These are phyloP conservation scores for Melastoma candidum DNA, from an alignment of 441 rosid species.

Conservation along the genomic window DNA sequence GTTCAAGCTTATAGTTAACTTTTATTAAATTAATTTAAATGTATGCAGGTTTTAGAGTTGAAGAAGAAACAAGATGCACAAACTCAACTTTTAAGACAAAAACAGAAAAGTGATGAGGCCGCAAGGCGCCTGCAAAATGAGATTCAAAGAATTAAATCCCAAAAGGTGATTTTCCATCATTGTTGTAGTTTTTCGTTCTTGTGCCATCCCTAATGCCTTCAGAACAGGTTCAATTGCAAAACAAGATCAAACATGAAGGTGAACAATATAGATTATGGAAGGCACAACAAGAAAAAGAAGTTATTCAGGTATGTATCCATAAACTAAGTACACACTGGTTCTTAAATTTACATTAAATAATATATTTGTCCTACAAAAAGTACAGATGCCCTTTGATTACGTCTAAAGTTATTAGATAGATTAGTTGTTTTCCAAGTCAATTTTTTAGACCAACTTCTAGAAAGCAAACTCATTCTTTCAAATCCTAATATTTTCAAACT, in stretches of 20 bases:
- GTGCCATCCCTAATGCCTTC: no score
- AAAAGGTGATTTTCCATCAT: conserved; percentile 39
- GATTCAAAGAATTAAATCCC: conserved; percentile 82
- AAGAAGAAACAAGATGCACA: conserved; percentile 98
- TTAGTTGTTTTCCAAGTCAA: no score
- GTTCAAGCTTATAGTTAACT: neutral
- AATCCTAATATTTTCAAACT: no score
- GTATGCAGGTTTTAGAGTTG: conserved; percentile 61
- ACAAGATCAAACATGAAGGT: conserved; percentile 95
- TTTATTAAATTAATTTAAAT: neutral
- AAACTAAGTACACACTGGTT: neutral
- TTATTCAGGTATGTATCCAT: conserved; percentile 61
- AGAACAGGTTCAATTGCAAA: conserved; percentile 77
- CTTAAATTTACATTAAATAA: no score
- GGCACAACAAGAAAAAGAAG: conserved; percentile 89
- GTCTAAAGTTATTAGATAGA: no score
- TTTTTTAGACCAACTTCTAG: no score
- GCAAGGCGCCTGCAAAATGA: conserved; percentile 78
- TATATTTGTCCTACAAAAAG: no score
- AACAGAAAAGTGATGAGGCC: conserved; percentile 93
- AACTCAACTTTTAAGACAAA: conserved; percentile 86
- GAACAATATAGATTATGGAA: conserved; percentile 94
- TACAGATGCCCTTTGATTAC: no score
- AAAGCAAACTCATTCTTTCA: no score
- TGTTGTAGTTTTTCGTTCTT: neutral